phyloP scores from a whole-genome alignment of 176 grass and related monocot species.

The Themeda triandra region DNA sequence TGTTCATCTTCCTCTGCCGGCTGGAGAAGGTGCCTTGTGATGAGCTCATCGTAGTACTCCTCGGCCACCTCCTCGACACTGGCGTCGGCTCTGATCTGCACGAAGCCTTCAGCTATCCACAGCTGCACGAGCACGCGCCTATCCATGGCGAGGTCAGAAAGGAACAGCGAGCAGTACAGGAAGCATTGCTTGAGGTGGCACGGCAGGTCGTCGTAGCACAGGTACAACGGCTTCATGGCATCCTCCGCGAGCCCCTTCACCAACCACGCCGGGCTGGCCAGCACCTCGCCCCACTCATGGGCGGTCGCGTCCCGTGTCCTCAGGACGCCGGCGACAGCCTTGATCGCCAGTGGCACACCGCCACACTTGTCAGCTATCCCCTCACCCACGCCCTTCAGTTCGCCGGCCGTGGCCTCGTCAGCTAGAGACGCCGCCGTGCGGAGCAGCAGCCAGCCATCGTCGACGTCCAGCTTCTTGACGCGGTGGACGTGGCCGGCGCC shows the following conservation, averaged over 20 bases:
- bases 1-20: constrained; percentile 1
- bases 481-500: constrained; percentile 43
- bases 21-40: constrained; percentile 59
- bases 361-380: constrained; percentile 49
- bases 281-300: constrained; percentile 33
- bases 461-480: constrained; percentile 30
- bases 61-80: constrained; percentile 49
- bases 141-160: constrained; percentile 28
- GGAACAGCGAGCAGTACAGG: constrained; percentile 69
- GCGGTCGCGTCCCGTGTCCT: constrained; percentile 27
- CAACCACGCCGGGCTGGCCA: constrained; percentile 37
- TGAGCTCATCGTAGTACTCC: constrained; percentile 62
- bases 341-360: constrained; percentile 55
- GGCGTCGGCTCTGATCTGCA: constrained; percentile 33
- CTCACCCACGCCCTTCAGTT: constrained; percentile 30
- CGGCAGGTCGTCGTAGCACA: constrained; percentile 66
- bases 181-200: constrained; percentile 73
- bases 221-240: constrained; percentile 48
- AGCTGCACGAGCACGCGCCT: constrained; percentile 32
- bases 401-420: background rate
- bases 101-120: constrained; percentile 66
- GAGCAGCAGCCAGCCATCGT: constrained; percentile 55
- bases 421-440: constrained; percentile 12
- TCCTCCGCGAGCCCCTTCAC: constrained; percentile 43
- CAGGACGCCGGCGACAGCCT: constrained; percentile 49